Percentiles rank a stretch among this genome's conserved stretches.
Evolutionary conservation across 164 flowering plant genomes (phyloP).

Genomic region (Buxus sempervirens): DNA sequence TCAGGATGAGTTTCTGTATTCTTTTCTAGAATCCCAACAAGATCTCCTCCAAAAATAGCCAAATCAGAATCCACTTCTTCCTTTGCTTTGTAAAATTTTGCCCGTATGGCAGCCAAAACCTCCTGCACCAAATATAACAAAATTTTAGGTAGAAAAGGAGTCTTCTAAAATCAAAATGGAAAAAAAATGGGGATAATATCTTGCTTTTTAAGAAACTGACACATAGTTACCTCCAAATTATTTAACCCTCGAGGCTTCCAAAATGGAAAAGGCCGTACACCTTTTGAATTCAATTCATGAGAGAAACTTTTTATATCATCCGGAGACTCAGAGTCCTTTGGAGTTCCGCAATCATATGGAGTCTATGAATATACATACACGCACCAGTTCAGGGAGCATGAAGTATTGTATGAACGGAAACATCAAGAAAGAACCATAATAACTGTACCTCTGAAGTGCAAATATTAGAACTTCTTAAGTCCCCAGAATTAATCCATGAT

Average conservation of each 20-base stretch:
- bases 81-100: slow-evolving; percentile 95
- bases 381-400: background rate
- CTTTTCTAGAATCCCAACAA: slow-evolving; percentile 86
- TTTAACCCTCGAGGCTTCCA: slow-evolving; percentile 93
- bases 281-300: slow-evolving; percentile 96
- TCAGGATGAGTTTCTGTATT: slow-evolving; percentile 92
- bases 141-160: background rate
- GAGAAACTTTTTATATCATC: slow-evolving; percentile 96
- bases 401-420: background rate
- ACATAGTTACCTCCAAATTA: slow-evolving; percentile 68
- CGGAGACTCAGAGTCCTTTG: slow-evolving; percentile 99
- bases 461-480: slow-evolving; percentile 56
- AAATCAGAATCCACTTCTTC: slow-evolving; percentile 98
- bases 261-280: slow-evolving; percentile 95
- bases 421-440: slow-evolving; percentile 12
- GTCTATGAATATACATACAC: slow-evolving; percentile 34
- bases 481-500: slow-evolving; percentile 57
- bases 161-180: background rate
- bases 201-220: too few relatives aligned
- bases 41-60: slow-evolving; percentile 90
- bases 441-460: slow-evolving; percentile 73
- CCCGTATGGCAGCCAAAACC: slow-evolving; percentile 72
- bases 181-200: slow-evolving; percentile 7
- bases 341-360: slow-evolving; percentile 80
- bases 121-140: slow-evolving; percentile 46